Percentiles rank a stretch among this genome's conserved stretches.
Conservation (phyloP, 2,329 filamentous ascomycete species). For the Scedosporium minutisporum region DNA sequence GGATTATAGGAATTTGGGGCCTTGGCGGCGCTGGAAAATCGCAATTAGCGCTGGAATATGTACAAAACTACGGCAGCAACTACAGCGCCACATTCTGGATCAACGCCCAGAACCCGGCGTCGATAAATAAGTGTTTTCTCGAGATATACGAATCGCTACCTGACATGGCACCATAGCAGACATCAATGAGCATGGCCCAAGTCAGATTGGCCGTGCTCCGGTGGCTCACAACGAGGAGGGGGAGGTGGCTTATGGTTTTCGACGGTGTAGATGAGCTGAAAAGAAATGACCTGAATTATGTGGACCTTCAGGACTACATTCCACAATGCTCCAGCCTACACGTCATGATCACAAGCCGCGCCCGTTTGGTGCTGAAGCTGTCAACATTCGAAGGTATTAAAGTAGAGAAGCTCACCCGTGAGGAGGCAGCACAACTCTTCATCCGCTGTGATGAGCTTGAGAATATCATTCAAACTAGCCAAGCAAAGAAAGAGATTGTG, state of each 20-base stretch:
- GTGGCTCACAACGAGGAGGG: neutral
- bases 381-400: neutral
- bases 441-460: neutral
- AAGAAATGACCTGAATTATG: neutral
- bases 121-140: neutral
- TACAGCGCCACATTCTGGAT: conserved; percentile 1
- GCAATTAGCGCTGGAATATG: conserved; percentile 8
- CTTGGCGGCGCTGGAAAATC: conserved; percentile 13
- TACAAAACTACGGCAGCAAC: neutral
- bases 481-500: neutral
- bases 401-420: neutral
- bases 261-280: neutral
- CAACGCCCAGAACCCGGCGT: neutral
- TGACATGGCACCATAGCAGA: too few relatives aligned
- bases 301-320: neutral
- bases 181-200: neutral
- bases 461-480: neutral
- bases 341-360: neutral
- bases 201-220: neutral
- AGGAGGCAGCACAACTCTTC: neutral
- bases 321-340: neutral
- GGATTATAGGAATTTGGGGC: conserved; percentile 8
- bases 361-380: neutral
- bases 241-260: conserved; percentile 1
- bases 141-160: neutral